Evolutionary conservation across 2,329 filamentous ascomycete genomes (phyloP).

Genomic region (Aspergillus arachidicola): DNA sequence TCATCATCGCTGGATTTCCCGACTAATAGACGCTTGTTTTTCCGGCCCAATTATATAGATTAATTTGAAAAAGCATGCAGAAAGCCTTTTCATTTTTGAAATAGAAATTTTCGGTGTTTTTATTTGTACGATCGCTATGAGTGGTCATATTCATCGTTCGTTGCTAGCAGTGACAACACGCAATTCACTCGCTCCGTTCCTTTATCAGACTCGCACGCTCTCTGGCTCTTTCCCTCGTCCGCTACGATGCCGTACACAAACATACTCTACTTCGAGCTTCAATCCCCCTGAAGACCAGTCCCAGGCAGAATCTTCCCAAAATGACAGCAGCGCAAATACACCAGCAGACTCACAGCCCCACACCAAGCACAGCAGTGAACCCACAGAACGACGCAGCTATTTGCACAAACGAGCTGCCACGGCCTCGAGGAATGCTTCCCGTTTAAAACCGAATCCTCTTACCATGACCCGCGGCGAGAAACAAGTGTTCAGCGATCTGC

Average conservation of each 20-base stretch:
- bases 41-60: neutral
- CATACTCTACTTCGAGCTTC: constrained; percentile 22
- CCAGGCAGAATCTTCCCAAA: neutral
- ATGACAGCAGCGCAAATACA: neutral
- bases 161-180: constrained; percentile 30
- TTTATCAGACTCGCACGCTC: constrained; percentile 72
- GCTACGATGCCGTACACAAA: constrained; percentile 10
- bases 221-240: constrained; percentile 11
- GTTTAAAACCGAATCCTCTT: neutral
- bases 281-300: neutral
- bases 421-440: neutral
- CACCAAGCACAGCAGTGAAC: constrained; percentile 1
- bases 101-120: neutral
- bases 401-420: constrained; percentile 7
- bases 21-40: neutral
- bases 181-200: constrained; percentile 61
- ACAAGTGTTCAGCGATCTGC: constrained; percentile 16
- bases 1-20: neutral
- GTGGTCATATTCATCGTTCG: constrained; percentile 33
- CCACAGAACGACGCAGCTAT: constrained; percentile 22
- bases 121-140: constrained; percentile 24
- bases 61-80: neutral
- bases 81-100: neutral
- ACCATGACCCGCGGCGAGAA: constrained; percentile 22
- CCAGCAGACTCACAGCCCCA: neutral